A percentile compares a stretch with the other conserved stretches of the same genome.
Evolutionary conservation across 129 eudicot genomes (phyloP).

Genomic region (Pittosporum tobira): DNA sequence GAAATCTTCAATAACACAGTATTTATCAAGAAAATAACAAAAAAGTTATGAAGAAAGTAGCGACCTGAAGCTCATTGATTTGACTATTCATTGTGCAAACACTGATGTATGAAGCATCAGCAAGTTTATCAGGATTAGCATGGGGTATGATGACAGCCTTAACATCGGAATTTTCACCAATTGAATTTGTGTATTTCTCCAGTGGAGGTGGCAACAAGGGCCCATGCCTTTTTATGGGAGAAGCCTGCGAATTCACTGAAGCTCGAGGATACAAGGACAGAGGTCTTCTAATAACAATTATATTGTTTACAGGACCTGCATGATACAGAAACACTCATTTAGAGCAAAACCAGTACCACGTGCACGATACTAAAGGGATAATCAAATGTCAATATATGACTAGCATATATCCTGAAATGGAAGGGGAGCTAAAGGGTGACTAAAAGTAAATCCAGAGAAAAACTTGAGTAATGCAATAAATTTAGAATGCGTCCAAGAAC

Average conservation of each 20-base stretch:
- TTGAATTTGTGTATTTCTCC: slow-evolving; percentile 54
- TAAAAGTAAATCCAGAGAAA: neutral
- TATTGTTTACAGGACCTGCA: slow-evolving; percentile 76
- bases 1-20: neutral
- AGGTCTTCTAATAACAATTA: slow-evolving; percentile 47
- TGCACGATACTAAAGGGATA: neutral
- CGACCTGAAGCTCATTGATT: slow-evolving; percentile 76
- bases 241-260: slow-evolving; percentile 26
- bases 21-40: neutral
- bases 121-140: slow-evolving; percentile 17
- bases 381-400: neutral
- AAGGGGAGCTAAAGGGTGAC: neutral
- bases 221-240: slow-evolving; percentile 33
- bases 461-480: neutral
- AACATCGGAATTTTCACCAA: slow-evolving; percentile 41
- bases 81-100: slow-evolving; percentile 52
- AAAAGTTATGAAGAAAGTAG: slow-evolving; percentile 10
- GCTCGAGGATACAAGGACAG: slow-evolving; percentile 35
- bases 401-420: neutral
- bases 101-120: slow-evolving; percentile 36
- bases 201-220: slow-evolving; percentile 57
- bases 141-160: slow-evolving; percentile 36
- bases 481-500: neutral
- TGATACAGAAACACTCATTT: neutral
- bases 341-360: neutral